Evolutionary conservation across 2,329 filamentous ascomycete genomes (phyloP), one percentile per base, ranked within the genome.

Genomic region (Intubia oerlemansii): DNA sequence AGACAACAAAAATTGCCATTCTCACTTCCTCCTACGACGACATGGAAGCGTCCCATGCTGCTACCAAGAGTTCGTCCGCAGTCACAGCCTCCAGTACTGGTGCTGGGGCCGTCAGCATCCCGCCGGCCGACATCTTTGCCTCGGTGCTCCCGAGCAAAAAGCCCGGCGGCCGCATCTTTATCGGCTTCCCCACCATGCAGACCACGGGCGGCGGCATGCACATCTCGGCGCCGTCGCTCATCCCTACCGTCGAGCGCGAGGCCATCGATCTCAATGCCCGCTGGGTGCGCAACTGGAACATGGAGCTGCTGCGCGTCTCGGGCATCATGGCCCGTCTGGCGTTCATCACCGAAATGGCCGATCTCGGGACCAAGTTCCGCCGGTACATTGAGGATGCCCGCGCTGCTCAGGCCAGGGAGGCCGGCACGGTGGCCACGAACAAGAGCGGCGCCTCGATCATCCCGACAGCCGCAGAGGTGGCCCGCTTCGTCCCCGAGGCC

Each of bases 141-240:
- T 88, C 84, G 2, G 84, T 98, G 1, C 53, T 95, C 5, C 88
- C 88, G 3, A 81, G 67, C 32, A 90, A 82, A 47, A 78, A 79
- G 40, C 65, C 66, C 0, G 67, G 68, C 7, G 88, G 88, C 6
- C 73, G 80, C 30, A 78, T 98, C 31, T 98, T 95, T 43, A 98
- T 98, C 43, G 88, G 88, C 0, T 98, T 98, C 44, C 85, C 88
- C 4, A 98, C 88, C 2, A 84, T 85, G 40, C 88, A 98, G 53
- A 98, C 88, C 0, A 98, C 90, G 0, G 88, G 85, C 31, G 71
- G 85, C 17, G 78, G 85, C 11, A 77, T 90, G 45, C 88, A 98
- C 48, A 77, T 98, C 17, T 95, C 85, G 10, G 88, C 88, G 0
- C 88, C 84, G 1, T 93, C 85, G 0, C 73, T 98, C 10, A 98